These are phyloP conservation scores for Candida oleophila DNA, from an alignment of 805 yeast genomes.

Conservation along the genomic window DNA sequence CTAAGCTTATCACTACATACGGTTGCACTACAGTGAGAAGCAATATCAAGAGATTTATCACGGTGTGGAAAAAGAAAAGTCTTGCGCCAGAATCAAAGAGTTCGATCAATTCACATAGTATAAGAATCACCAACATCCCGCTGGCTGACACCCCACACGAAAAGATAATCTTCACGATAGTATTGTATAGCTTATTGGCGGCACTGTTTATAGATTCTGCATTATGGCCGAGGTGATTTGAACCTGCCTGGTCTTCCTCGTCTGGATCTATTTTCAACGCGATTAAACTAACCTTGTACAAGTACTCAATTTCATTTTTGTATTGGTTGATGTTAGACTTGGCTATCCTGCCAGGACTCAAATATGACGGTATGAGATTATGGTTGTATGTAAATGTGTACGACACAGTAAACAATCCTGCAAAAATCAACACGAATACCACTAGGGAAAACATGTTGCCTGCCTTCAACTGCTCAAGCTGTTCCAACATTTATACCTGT, in stretches of 20 bases:
- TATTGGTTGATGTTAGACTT: slow-evolving; percentile 26
- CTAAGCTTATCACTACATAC: slow-evolving; percentile 31
- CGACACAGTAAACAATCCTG: slow-evolving; percentile 13
- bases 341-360: slow-evolving; percentile 16
- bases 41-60: slow-evolving; percentile 37
- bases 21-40: slow-evolving; percentile 46
- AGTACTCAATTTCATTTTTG: slow-evolving; percentile 12
- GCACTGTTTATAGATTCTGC: neutral
- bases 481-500: neutral
- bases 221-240: neutral
- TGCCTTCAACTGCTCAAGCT: neutral
- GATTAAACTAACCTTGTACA: slow-evolving; percentile 7
- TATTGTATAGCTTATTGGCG: slow-evolving; percentile 3
- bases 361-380: slow-evolving; percentile 22
- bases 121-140: slow-evolving; percentile 28
- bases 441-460: neutral
- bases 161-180: slow-evolving; percentile 25
- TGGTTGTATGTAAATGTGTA: slow-evolving; percentile 12
- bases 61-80: slow-evolving; percentile 35
- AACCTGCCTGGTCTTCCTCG: slow-evolving; percentile 12
- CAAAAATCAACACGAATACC: slow-evolving; percentile 20
- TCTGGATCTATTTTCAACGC: slow-evolving; percentile 14
- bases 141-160: slow-evolving; percentile 30
- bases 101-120: slow-evolving; percentile 36
- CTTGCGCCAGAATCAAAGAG: slow-evolving; percentile 21